These are phyloP conservation scores for Colletotrichum cordylinicola DNA, from an alignment of 2,329 filamentous ascomycete genomes.

Conservation along the genomic window DNA sequence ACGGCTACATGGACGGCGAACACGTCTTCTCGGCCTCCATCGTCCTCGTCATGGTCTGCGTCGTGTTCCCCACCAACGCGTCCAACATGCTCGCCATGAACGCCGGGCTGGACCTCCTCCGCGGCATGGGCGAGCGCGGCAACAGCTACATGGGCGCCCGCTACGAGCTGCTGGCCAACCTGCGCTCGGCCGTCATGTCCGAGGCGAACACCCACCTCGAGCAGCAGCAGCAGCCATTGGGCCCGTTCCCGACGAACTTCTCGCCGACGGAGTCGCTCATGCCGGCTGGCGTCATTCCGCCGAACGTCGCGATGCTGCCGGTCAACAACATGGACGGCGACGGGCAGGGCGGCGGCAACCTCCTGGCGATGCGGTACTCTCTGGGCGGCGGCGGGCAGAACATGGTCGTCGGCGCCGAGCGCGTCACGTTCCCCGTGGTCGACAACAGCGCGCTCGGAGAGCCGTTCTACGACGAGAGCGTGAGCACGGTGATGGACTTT, in stretches of 20 bases:
- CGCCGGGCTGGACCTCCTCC: slow-evolving; percentile 49
- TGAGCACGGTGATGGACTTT: slow-evolving; percentile 34
- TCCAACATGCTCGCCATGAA: slow-evolving; percentile 50
- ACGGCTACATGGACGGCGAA: slow-evolving; percentile 38
- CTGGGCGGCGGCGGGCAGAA: not conserved
- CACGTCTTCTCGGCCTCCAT: slow-evolving; percentile 37
- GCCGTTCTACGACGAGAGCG: slow-evolving; percentile 32
- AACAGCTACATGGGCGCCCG: slow-evolving; percentile 52
- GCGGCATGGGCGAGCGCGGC: slow-evolving; percentile 56
- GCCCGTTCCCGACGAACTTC: not conserved
- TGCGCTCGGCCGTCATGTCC: slow-evolving; percentile 30
- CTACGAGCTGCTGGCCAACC: slow-evolving; percentile 35
- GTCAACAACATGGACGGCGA: not conserved
- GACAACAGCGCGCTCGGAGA: slow-evolving; percentile 32
- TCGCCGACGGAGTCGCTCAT: slow-evolving; percentile 3
- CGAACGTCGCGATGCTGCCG: not conserved
- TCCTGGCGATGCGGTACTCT: not conserved
- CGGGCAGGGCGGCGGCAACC: not conserved
- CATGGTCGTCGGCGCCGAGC: not conserved
- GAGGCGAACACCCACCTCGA: not conserved
- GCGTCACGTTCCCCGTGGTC: slow-evolving; percentile 31
- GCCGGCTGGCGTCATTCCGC: not conserved
- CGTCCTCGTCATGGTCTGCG: slow-evolving; percentile 37
- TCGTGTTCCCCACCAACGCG: slow-evolving; percentile 52
- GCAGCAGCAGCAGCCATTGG: not conserved